phyloP scores from a whole-genome alignment of 345 rosid genomes.

The Erysimum cheiranthoides region DNA sequence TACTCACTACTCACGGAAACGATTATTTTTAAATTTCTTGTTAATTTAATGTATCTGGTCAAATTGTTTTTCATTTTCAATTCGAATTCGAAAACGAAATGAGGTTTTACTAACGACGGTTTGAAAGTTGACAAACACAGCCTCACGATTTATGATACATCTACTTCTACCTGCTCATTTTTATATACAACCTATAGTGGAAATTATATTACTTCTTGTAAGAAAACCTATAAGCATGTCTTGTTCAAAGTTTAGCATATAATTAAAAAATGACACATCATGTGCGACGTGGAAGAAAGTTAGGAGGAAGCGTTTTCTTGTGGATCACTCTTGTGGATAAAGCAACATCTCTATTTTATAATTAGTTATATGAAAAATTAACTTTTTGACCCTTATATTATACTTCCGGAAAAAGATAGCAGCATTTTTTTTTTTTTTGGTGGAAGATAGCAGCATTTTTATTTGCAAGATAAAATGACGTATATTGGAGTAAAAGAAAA shows the following conservation, averaged over 20 bases:
- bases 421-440: no score
- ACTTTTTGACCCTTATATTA: neutral
- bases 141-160: neutral
- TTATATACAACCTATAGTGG: neutral
- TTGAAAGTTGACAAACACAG: neutral
- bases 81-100: neutral
- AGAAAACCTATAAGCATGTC: neutral
- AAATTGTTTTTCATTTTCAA: constrained; percentile 6
- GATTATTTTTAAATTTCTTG: neutral
- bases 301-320: constrained; percentile 16
- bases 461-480: neutral
- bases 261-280: constrained; percentile 14
- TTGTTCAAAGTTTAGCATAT: constrained; percentile 14
- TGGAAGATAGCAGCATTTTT: neutral
- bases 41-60: neutral
- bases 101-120: neutral
- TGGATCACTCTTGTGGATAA: constrained; percentile 22
- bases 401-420: neutral
- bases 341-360: neutral
- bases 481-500: neutral
- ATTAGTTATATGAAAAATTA: no score
- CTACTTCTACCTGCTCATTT: neutral
- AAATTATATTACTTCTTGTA: neutral
- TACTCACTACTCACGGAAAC: neutral
- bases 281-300: constrained; percentile 31